A percentile compares a stretch with the other conserved stretches of the same genome.
These are phyloP conservation scores for Zancudomyces culisetae DNA, from an alignment of 371 early-diverging fungal species.

Conservation along the genomic window DNA sequence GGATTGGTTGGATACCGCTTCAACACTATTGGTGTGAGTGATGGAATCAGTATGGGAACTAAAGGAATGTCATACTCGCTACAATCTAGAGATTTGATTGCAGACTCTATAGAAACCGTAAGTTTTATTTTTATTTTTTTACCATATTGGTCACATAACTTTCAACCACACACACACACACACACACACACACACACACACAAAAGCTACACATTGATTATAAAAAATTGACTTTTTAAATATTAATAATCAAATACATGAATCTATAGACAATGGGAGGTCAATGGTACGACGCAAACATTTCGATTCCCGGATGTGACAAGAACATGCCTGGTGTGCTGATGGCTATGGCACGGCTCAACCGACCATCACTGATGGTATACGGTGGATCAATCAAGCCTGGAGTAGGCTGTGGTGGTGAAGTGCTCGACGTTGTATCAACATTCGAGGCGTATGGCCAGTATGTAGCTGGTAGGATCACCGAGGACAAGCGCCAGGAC, in stretches of 20 bases:
- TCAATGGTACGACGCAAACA: conserved; percentile 92
- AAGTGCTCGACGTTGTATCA: conserved; percentile 72
- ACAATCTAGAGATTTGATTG: conserved; percentile 91
- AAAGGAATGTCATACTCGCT: conserved; percentile 89
- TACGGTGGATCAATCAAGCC: conserved; percentile 81
- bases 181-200: too few relatives aligned
- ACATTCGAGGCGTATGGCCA: conserved; percentile 92
- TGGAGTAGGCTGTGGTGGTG: conserved; percentile 41
- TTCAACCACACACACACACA: too few relatives aligned
- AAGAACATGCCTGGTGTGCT: conserved; percentile 97
- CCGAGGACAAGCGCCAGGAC: conserved; percentile 64
- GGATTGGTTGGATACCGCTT: conserved; percentile 86
- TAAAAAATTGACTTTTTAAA: too few relatives aligned
- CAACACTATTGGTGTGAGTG: conserved; percentile 92
- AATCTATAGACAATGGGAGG: conserved; percentile 54
- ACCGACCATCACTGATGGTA: conserved; percentile 88
- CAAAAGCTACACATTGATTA: too few relatives aligned
- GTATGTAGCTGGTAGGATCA: conserved; percentile 69
- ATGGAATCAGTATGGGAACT: conserved; percentile 93
- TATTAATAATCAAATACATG: too few relatives aligned
- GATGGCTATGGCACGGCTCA: conserved; percentile 87
- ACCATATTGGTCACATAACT: too few relatives aligned
- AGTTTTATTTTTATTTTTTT: too few relatives aligned
- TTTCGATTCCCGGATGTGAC: conserved; percentile 85
- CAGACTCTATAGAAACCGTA: conserved; percentile 87